phyloP scores from a whole-genome alignment of 768 basidiomycete species.

The Mycena galericulata region DNA sequence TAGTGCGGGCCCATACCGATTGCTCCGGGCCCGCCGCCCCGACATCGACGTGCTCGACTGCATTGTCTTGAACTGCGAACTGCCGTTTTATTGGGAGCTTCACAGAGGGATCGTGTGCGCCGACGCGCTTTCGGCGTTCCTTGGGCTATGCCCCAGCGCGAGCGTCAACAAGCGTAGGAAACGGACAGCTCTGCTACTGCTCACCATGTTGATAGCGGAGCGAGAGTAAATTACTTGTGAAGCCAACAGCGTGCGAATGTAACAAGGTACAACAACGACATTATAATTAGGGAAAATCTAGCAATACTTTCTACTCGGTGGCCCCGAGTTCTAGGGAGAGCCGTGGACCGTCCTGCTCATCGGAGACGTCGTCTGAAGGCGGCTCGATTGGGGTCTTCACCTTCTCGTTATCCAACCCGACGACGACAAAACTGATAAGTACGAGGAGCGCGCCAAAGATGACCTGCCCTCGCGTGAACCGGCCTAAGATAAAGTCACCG shows the following conservation, averaged over 20 bases:
- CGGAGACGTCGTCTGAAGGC: conserved; percentile 11
- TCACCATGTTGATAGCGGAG: conserved; percentile 33
- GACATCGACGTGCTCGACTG: conserved; percentile 60
- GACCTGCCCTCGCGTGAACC: conserved; percentile 68
- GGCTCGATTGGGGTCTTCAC: conserved; percentile 40
- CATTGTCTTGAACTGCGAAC: conserved; percentile 63
- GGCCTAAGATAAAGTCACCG: conserved; percentile 79
- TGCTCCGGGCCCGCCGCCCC: conserved; percentile 50
- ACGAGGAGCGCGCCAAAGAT: conserved; percentile 84
- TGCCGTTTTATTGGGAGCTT: conserved; percentile 57
- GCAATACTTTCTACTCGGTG: conserved; percentile 23
- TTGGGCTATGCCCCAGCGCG: conserved; percentile 44
- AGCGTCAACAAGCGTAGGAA: conserved; percentile 7
- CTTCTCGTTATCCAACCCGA: conserved; percentile 66
- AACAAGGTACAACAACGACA: conserved; percentile 13
- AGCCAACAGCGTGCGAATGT: not conserved
- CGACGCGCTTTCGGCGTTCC: conserved; percentile 56
- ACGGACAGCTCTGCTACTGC: conserved; percentile 23
- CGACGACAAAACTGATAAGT: conserved; percentile 78
- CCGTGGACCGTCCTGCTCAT: conserved; percentile 11
- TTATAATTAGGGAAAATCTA: not conserved
- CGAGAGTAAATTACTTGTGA: not conserved
- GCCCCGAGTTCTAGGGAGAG: conserved; percentile 15
- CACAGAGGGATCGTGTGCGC: conserved; percentile 65
- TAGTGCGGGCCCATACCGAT: conserved; percentile 51